Conservation (phyloP, 1,284 basidiomycete species). For the Mixia osmundae region DNA sequence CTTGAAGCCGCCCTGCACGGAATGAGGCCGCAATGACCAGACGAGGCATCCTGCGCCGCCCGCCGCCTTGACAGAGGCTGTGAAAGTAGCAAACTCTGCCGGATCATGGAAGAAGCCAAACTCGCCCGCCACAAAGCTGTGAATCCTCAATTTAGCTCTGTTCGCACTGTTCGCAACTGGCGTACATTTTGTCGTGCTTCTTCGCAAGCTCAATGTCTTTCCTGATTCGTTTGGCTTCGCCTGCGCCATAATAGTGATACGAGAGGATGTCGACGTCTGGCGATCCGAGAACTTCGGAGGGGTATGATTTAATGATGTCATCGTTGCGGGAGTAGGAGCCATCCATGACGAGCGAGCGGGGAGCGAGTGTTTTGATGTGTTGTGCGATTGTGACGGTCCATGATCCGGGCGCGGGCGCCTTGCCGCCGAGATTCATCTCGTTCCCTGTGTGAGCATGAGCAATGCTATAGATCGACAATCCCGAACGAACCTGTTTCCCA, state of each 20-base stretch:
- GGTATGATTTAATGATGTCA: conserved; percentile 8
- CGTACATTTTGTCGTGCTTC: no score
- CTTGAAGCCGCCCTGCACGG: conserved; percentile 17
- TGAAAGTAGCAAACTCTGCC: conserved; percentile 11
- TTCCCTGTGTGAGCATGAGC: no score
- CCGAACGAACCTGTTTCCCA: conserved; percentile 20
- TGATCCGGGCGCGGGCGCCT: conserved; percentile 12
- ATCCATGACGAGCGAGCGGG: conserved; percentile 18
- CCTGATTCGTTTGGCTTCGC: neutral
- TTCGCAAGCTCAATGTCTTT: neutral
- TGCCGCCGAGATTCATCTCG: neutral
- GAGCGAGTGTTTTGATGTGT: conserved; percentile 17
- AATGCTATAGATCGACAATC: no score
- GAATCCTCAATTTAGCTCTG: neutral
- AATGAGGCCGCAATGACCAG: conserved; percentile 18
- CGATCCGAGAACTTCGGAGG: conserved; percentile 3
- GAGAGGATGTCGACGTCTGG: conserved; percentile 15
- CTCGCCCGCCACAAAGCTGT: conserved; percentile 17
- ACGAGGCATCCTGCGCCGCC: conserved; percentile 14
- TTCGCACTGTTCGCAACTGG: neutral
- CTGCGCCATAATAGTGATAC: conserved; percentile 16
- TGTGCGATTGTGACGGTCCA: conserved; percentile 15
- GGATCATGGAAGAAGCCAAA: conserved; percentile 16
- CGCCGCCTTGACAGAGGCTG: conserved; percentile 7
- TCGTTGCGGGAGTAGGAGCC: conserved; percentile 12